These are phyloP conservation scores for Arachis monticola DNA, from an alignment of 331 rosid species.

Conservation along the genomic window DNA sequence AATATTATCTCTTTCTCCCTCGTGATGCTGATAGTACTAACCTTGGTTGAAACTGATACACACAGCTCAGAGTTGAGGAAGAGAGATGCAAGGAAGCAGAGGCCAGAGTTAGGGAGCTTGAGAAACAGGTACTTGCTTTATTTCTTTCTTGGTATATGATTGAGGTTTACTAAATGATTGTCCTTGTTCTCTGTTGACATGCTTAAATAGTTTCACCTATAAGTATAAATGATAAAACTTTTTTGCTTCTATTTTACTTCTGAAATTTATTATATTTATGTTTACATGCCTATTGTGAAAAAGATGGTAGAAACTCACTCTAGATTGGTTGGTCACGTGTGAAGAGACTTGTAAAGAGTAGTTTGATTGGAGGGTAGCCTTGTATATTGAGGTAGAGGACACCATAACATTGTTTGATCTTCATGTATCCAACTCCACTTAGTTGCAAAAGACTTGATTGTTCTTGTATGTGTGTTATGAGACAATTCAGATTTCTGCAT, in stretches of 20 bases:
- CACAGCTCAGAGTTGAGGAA: constrained; percentile 93
- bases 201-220: no score
- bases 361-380: no score
- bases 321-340: no score
- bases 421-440: not conserved
- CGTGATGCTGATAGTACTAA: constrained; percentile 10
- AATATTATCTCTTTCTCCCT: constrained; percentile 28
- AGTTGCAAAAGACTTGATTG: not conserved
- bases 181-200: constrained; percentile 38
- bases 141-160: constrained; percentile 28
- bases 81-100: constrained; percentile 81
- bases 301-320: no score
- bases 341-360: no score
- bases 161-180: constrained; percentile 22
- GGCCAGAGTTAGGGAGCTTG: constrained; percentile 87
- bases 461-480: not conserved
- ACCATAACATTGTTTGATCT: no score
- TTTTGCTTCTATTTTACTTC: no score
- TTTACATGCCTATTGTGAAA: no score
- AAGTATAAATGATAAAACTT: no score
- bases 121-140: constrained; percentile 75
- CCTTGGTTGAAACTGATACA: constrained; percentile 32
- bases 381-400: no score
- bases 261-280: no score
- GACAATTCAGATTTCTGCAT: constrained; percentile 18